Evolutionary conservation across 805 yeast species (phyloP), one percentile per base, ranked within the genome.

Genomic region (Kuraishia molischiana): DNA sequence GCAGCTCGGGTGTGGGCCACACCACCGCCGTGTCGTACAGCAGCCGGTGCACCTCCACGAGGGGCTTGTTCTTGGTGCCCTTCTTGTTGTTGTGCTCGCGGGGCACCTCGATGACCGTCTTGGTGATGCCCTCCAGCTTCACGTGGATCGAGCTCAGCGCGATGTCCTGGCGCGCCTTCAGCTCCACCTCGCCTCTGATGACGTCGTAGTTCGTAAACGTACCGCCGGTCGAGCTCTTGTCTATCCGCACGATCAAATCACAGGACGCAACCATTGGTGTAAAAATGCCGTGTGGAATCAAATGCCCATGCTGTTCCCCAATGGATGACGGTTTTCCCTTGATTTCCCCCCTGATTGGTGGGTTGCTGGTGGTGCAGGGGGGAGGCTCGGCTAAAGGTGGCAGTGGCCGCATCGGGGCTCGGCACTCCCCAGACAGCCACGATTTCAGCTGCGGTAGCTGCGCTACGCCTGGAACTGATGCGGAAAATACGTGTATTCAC

Each of bases 1-100:
- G 51, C 10, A 72, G 62, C 37, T 72, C 67, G 11, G 58, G 61
- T 0, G 79, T 74, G 2, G 79, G 79, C 40, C 74, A 74, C 19
- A 74, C 71, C 0, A 72, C 61, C 20, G 47, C 39, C 1, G 74
- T 64, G 38, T 72, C 75, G 44, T 72, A 73, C 17, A 74, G 54
- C 8, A 73, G 53, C 40, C 64, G 63, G 47, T 74, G 79, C 5
- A 50, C 49, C 44, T 67, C 74, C 10, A 35, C 29, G n/a, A 37
- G 6, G 15, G 22, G 22, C 4, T 32, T 37, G 14, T 14, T 26
- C 31, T 37, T 37, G 33, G 14, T 13, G 6, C 4, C 22, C 13
- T 42, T 40, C n/a, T 37, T 41, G 9, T 22, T 39, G 19, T 28
- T 28, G 5, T 36, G 40, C 4, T 38, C 42, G 10, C 37, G 42